Percentiles rank a stretch among this genome's conserved stretches.
Conservation (phyloP, 2,329 filamentous ascomycete species). For the Calonectria naviculata region DNA sequence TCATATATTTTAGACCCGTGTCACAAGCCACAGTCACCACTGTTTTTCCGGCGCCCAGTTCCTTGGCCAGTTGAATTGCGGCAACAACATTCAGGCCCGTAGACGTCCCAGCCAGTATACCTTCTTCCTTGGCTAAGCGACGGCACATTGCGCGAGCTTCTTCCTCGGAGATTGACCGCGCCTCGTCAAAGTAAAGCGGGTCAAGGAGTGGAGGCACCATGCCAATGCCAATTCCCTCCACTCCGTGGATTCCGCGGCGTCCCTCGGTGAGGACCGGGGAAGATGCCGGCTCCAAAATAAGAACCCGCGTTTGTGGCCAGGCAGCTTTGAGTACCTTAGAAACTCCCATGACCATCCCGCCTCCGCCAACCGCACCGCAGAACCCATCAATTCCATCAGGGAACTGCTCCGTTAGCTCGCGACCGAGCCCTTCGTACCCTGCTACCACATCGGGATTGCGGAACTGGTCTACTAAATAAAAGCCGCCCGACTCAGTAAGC, state of each 20-base stretch:
- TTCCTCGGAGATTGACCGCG: background rate
- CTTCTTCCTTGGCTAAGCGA: background rate
- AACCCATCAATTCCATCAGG: background rate
- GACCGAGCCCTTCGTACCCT: background rate
- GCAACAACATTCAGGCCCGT: conserved; percentile 7
- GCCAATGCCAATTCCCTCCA: background rate
- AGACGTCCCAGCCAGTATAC: background rate
- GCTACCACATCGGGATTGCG: background rate
- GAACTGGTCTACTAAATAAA: background rate
- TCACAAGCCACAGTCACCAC: conserved; percentile 15
- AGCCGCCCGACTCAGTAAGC: background rate
- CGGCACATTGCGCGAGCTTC: background rate
- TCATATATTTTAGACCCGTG: conserved; percentile 8
- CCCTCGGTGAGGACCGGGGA: background rate
- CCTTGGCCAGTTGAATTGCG: background rate
- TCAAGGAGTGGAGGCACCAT: background rate
- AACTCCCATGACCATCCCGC: background rate
- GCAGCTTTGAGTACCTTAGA: background rate
- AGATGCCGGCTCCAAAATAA: background rate
- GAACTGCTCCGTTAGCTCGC: background rate
- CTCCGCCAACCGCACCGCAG: background rate
- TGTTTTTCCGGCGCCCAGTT: conserved; percentile 1
- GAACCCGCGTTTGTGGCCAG: background rate
- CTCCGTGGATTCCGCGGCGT: background rate
- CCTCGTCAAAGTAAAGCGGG: background rate